phyloP scores from a whole-genome alignment of 202 grass and related monocot species.

The Zoysia matrella region DNA sequence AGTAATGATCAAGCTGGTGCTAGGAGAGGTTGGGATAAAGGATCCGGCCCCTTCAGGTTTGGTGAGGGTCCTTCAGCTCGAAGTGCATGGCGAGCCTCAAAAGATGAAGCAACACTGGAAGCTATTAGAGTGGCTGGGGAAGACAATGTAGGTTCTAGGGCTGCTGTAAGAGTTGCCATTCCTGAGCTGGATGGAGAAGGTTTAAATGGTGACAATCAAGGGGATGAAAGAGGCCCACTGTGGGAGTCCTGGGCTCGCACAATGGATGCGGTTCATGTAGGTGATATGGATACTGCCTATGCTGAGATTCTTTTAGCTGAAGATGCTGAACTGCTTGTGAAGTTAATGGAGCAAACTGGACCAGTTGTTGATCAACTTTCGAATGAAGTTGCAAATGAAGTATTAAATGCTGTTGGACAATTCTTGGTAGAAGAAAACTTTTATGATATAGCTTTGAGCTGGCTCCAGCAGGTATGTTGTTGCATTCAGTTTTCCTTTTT shows the following conservation, averaged over 20 bases:
- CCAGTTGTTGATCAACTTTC: conserved; percentile 86
- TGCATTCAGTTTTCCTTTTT: background rate
- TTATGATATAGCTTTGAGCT: conserved; percentile 84
- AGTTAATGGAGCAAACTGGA: conserved; percentile 96
- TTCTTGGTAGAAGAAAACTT: conserved; percentile 89
- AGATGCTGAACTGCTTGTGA: conserved; percentile 84
- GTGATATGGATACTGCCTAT: conserved; percentile 82
- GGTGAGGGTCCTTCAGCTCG: conserved; percentile 97
- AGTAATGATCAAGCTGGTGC: conserved; percentile 53
- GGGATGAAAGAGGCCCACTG: conserved; percentile 70
- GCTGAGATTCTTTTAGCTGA: conserved; percentile 80
- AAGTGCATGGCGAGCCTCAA: conserved; percentile 96
- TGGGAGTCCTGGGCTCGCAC: conserved; percentile 85
- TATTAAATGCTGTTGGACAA: conserved; percentile 79
- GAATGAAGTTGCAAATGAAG: conserved; percentile 75
- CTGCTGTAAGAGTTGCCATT: conserved; percentile 54
- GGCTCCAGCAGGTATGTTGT: conserved; percentile 89
- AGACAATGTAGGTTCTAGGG: conserved; percentile 82
- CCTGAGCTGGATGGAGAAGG: conserved; percentile 76
- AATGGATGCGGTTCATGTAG: conserved; percentile 86
- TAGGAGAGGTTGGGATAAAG: conserved; percentile 85
- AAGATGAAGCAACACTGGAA: conserved; percentile 96
- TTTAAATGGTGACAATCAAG: conserved; percentile 73
- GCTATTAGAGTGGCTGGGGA: conserved; percentile 91
- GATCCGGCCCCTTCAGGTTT: conserved; percentile 75